Percentiles rank a stretch among this genome's conserved stretches.
These are phyloP conservation scores for Baorangia bicolor DNA, from an alignment of 768 basidiomycete genomes.

Conservation along the genomic window DNA sequence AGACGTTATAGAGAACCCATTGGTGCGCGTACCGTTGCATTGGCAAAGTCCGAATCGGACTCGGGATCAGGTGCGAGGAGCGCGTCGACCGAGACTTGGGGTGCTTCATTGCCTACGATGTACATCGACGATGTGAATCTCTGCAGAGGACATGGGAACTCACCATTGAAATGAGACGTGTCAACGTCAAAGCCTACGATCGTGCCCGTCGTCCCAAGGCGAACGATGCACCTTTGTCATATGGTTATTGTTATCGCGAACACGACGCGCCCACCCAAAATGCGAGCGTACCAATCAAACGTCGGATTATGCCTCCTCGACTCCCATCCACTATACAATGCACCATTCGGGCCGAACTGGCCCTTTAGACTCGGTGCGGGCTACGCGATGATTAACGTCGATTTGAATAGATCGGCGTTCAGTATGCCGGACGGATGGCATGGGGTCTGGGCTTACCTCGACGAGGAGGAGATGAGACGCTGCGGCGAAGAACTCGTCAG, in stretches of 20 bases:
- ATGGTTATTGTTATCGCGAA: not conserved
- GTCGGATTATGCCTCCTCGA: conserved; percentile 82
- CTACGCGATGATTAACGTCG: conserved; percentile 37
- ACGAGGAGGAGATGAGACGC: conserved; percentile 81
- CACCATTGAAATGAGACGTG: conserved; percentile 92
- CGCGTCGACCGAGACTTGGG: conserved; percentile 73
- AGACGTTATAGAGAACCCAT: not conserved
- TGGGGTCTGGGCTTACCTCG: conserved; percentile 53
- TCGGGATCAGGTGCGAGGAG: conserved; percentile 44
- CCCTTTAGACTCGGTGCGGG: conserved; percentile 88
- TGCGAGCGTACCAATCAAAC: conserved; percentile 72
- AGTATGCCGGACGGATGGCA: not conserved
- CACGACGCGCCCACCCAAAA: not conserved
- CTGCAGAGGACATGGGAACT: conserved; percentile 7
- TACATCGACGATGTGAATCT: not conserved
- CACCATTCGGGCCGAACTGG: conserved; percentile 96
- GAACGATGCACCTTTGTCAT: conserved; percentile 79
- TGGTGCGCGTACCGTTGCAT: conserved; percentile 49
- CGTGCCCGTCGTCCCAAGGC: conserved; percentile 73
- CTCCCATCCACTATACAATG: conserved; percentile 95
- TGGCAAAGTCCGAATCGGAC: conserved; percentile 42
- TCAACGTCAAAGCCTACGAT: conserved; percentile 90
- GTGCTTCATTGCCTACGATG: conserved; percentile 76
- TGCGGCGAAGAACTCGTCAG: conserved; percentile 96
- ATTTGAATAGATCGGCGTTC: not conserved